A percentile compares a stretch with the other conserved stretches of the same genome.
Conservation (phyloP, 1,284 basidiomycete genomes). For the Malassezia furfur region DNA sequence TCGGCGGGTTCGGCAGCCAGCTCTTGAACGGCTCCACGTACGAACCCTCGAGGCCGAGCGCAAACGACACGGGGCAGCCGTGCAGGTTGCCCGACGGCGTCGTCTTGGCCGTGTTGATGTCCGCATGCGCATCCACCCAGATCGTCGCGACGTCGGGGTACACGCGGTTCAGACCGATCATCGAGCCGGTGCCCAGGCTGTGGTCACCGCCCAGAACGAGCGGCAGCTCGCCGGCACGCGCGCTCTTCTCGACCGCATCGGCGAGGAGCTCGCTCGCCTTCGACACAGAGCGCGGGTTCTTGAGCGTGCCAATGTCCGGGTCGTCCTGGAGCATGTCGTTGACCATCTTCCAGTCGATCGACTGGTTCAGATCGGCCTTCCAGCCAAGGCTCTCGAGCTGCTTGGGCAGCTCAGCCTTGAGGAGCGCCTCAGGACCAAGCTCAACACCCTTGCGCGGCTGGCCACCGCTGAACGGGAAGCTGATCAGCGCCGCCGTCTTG, state of each 20-base stretch:
- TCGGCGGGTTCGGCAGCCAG: constrained; percentile 38
- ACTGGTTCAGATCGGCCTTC: constrained; percentile 76
- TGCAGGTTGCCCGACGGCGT: constrained; percentile 87
- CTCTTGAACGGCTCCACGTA: constrained; percentile 41
- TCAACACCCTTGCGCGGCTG: constrained; percentile 44
- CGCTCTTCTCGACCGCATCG: constrained; percentile 64
- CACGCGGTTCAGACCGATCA: constrained; percentile 49
- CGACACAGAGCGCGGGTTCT: constrained; percentile 36
- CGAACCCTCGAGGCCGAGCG: constrained; percentile 51
- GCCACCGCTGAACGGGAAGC: constrained; percentile 42
- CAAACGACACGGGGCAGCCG: constrained; percentile 94
- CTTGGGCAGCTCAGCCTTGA: constrained; percentile 32
- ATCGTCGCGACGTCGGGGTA: constrained; percentile 67
- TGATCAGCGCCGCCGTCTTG: constrained; percentile 8
- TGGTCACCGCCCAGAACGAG: constrained; percentile 95
- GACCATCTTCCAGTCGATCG: constrained; percentile 76
- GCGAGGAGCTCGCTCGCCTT: constrained; percentile 73
- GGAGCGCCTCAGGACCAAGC: constrained; percentile 35
- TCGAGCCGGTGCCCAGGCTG: constrained; percentile 56
- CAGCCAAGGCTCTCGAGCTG: constrained; percentile 61
- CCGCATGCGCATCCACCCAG: constrained; percentile 66
- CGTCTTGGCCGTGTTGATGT: constrained; percentile 83
- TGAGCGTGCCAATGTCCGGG: constrained; percentile 35
- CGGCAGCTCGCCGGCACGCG: constrained; percentile 67
- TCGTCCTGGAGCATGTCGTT: constrained; percentile 44